These are phyloP conservation scores for Pseudopithomyces chartarum DNA, from an alignment of 2,329 filamentous ascomycete species.

Conservation along the genomic window DNA sequence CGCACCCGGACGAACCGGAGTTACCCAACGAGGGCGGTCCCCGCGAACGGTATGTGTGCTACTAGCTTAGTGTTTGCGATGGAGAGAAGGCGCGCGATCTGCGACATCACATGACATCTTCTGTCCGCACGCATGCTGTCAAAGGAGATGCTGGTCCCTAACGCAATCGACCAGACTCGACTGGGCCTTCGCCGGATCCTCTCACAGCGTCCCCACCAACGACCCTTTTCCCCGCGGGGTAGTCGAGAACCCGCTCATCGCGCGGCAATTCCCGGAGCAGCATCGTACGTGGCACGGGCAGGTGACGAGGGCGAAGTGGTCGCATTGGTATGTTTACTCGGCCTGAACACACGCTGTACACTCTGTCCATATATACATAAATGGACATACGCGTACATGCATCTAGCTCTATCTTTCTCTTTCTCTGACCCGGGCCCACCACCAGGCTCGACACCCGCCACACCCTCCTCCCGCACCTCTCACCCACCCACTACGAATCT, in stretches of 20 bases:
- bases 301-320: too few relatives aligned
- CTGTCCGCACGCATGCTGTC: too few relatives aligned
- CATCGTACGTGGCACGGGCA: background rate
- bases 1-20: slow-evolving; percentile 9
- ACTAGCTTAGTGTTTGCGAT: too few relatives aligned
- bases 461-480: slow-evolving; percentile 30
- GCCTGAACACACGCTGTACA: too few relatives aligned
- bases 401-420: too few relatives aligned
- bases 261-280: background rate
- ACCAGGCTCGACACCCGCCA: slow-evolving; percentile 62
- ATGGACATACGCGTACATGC: too few relatives aligned
- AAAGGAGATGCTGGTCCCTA: too few relatives aligned
- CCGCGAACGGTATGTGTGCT: slow-evolving; percentile 22
- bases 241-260: background rate
- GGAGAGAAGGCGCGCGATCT: background rate
- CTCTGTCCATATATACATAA: too few relatives aligned
- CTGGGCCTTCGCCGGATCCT: slow-evolving; percentile 68
- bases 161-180: slow-evolving; percentile 51
- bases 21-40: slow-evolving; percentile 33
- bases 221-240: slow-evolving; percentile 1
- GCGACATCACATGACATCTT: background rate
- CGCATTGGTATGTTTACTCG: too few relatives aligned
- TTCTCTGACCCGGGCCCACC: slow-evolving; percentile 30
- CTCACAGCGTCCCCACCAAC: slow-evolving; percentile 21
- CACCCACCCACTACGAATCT: background rate